Percentiles rank a stretch among this genome's conserved stretches.
Evolutionary conservation across 192 early-diverging fungal species (phyloP).

Genomic region (Entophlyctis luteolus): DNA sequence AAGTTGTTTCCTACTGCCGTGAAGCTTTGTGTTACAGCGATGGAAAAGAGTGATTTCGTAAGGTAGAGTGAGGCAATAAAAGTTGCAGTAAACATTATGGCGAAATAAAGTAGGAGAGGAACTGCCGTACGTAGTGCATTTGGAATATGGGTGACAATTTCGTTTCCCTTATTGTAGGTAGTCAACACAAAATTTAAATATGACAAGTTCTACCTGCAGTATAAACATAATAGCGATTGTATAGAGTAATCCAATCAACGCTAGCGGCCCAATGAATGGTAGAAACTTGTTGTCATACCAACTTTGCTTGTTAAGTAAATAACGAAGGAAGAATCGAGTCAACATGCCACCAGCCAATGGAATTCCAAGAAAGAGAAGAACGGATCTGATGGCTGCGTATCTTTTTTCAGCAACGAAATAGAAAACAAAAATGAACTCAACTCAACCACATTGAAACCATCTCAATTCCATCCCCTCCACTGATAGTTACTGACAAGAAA

Average conservation of each 20-base stretch:
- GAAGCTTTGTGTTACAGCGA: slow-evolving; percentile 58
- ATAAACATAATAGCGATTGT: slow-evolving; percentile 73
- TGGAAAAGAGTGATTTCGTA: slow-evolving; percentile 40
- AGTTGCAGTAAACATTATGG: slow-evolving; percentile 48
- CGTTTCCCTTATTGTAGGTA: slow-evolving; percentile 36
- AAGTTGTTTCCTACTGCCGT: slow-evolving; percentile 70
- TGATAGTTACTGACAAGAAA: slow-evolving; percentile 55
- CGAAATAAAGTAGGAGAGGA: slow-evolving; percentile 66
- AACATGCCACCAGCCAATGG: slow-evolving; percentile 57
- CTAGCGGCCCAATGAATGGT: slow-evolving; percentile 50
- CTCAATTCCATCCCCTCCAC: slow-evolving; percentile 11
- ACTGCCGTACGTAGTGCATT: slow-evolving; percentile 56
- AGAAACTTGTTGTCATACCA: slow-evolving; percentile 61
- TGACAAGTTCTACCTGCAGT: slow-evolving; percentile 2
- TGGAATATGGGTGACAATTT: slow-evolving; percentile 60
- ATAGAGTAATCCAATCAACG: slow-evolving; percentile 59
- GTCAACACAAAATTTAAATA: background rate
- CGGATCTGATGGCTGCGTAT: slow-evolving; percentile 2
- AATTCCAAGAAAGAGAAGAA: slow-evolving; percentile 60
- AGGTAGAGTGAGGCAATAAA: slow-evolving; percentile 27
- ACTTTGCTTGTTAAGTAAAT: slow-evolving; percentile 8
- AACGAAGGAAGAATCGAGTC: slow-evolving; percentile 46
- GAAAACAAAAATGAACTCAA: background rate
- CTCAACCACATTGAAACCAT: slow-evolving; percentile 54
- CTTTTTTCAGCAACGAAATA: slow-evolving; percentile 13